Conservation (phyloP, 179 eudicot species). For the Monotropa hypopitys region DNA sequence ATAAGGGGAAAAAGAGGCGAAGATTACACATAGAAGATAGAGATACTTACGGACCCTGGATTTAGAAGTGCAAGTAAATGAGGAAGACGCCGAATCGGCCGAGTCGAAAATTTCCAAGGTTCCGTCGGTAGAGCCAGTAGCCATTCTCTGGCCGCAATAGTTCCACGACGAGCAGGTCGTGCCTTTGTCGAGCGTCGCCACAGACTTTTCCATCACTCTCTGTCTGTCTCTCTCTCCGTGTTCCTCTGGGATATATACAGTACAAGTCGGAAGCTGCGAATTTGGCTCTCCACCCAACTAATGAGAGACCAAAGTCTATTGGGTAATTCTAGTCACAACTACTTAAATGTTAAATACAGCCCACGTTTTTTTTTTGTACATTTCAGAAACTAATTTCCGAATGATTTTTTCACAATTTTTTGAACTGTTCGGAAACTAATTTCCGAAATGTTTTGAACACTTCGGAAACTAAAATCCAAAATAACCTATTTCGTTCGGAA, state of each 20-base stretch:
- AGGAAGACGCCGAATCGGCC: constrained; percentile 51
- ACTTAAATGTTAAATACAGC: too few species aligned
- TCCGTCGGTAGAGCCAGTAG: constrained; percentile 54
- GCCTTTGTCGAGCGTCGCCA: constrained; percentile 54
- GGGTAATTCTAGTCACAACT: too few species aligned
- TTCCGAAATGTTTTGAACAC: too few species aligned
- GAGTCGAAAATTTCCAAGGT: constrained; percentile 55
- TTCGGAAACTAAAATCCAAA: too few species aligned
- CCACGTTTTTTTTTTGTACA: too few species aligned
- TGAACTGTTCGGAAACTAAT: too few species aligned
- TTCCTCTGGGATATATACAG: too few species aligned
- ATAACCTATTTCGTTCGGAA: too few species aligned
- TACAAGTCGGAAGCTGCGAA: background rate
- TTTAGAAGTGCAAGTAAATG: constrained; percentile 31
- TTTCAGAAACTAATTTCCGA: too few species aligned
- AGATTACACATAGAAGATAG: background rate
- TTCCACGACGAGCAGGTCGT: constrained; percentile 72
- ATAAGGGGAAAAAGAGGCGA: background rate
- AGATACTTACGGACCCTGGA: constrained; percentile 30
- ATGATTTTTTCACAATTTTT: too few species aligned
- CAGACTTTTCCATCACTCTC: constrained; percentile 43
- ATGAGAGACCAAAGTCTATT: background rate
- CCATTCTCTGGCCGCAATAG: constrained; percentile 61
- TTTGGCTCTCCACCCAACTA: background rate
- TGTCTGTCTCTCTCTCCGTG: background rate